A percentile compares a stretch with the other conserved stretches of the same genome.
These are phyloP conservation scores for Leptomonas pyrrhocoris DNA, from an alignment of 208 protist genomes.

Conservation along the genomic window DNA sequence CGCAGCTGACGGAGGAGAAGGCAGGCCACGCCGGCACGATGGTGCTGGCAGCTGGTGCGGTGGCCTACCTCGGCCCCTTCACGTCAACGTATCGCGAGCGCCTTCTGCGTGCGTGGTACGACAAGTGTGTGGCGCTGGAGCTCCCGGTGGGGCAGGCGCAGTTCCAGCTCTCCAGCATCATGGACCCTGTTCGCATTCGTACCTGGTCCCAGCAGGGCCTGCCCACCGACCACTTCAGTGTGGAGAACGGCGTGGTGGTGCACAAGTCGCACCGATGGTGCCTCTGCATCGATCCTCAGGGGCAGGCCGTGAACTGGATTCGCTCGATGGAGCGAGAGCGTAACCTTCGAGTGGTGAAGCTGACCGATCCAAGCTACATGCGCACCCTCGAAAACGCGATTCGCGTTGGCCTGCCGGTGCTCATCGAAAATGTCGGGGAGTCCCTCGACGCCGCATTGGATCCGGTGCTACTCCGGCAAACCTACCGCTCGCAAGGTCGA, in stretches of 20 bases:
- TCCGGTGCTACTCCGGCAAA: constrained; percentile 95
- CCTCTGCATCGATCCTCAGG: constrained; percentile 95
- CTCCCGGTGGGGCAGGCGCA: constrained; percentile 68
- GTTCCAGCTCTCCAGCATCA: constrained; percentile 90
- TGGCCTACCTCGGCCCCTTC: constrained; percentile 94
- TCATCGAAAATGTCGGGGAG: constrained; percentile 97
- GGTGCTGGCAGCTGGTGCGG: constrained; percentile 86
- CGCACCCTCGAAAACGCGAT: constrained; percentile 95
- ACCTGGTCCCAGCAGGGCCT: constrained; percentile 95
- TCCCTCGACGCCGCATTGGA: constrained; percentile 96
- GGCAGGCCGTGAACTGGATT: constrained; percentile 96
- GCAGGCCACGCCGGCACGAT: constrained; percentile 73
- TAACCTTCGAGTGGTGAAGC: constrained; percentile 93
- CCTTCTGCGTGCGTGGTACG: constrained; percentile 74
- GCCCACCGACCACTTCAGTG: constrained; percentile 92
- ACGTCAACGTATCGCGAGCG: constrained; percentile 84
- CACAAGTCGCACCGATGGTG: constrained; percentile 93
- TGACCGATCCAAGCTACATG: constrained; percentile 92
- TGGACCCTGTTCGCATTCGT: constrained; percentile 91
- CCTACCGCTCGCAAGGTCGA: constrained; percentile 89
- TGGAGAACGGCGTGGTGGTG: constrained; percentile 93
- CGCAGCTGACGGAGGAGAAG: constrained; percentile 63
- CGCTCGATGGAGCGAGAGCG: constrained; percentile 92
- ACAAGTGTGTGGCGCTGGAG: constrained; percentile 57
- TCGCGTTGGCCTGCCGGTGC: constrained; percentile 93